Evolutionary conservation across 2,329 filamentous ascomycete species (phyloP).

Genomic region (Colletotrichum neosansevieriae): DNA sequence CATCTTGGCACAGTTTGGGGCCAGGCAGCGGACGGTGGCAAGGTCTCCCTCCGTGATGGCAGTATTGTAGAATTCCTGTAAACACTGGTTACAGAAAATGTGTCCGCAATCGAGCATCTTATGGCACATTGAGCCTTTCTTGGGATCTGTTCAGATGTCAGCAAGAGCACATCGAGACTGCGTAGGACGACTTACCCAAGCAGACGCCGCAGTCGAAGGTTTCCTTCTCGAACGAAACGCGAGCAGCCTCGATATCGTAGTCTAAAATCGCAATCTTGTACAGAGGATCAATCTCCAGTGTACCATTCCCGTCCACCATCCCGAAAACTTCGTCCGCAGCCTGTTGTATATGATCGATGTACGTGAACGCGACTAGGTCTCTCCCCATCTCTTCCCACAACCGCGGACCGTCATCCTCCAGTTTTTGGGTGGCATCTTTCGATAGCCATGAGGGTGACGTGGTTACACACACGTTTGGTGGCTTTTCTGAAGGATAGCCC

Average conservation of each 20-base stretch:
- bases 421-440: conserved; percentile 56
- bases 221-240: conserved; percentile 81
- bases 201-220: conserved; percentile 93
- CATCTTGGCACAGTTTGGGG: conserved; percentile 81
- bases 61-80: conserved; percentile 90
- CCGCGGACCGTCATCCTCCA: conserved; percentile 63
- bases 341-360: conserved; percentile 73
- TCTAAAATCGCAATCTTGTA: conserved; percentile 80
- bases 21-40: conserved; percentile 81
- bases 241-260: conserved; percentile 80
- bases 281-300: conserved; percentile 64
- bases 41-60: conserved; percentile 90
- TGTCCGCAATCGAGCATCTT: conserved; percentile 86
- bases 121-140: conserved; percentile 87
- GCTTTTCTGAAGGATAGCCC: conserved; percentile 66
- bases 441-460: conserved; percentile 71
- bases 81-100: conserved; percentile 89
- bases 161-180: conserved; percentile 1
- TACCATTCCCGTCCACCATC: conserved; percentile 60
- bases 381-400: conserved; percentile 74
- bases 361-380: conserved; percentile 70
- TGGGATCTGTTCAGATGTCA: conserved; percentile 72
- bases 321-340: conserved; percentile 72
- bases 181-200: conserved; percentile 62
- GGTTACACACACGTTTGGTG: conserved; percentile 64